Evolutionary conservation across 179 eudicot species (phyloP).

Genomic region (Amaranthus tricolor): DNA sequence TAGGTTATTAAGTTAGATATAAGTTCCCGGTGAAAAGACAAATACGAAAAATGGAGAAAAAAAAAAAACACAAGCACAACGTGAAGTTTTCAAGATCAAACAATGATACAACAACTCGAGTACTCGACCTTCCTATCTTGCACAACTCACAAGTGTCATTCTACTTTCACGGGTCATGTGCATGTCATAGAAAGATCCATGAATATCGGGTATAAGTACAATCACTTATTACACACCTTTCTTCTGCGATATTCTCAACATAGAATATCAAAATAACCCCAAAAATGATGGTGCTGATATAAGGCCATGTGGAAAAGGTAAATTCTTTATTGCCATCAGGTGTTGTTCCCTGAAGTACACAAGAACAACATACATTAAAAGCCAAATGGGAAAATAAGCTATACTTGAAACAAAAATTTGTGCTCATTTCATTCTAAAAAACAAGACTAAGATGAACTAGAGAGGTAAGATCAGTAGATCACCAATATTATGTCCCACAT

Average conservation of each 20-base stretch:
- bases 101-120: not conserved
- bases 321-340: slow-evolving; percentile 47
- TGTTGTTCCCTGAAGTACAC: slow-evolving; percentile 58
- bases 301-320: slow-evolving; percentile 75
- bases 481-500: slow-evolving; percentile 95
- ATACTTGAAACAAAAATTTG: not conserved
- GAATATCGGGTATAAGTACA: not conserved
- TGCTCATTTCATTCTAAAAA: not conserved
- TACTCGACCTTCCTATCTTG: not conserved
- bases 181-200: not conserved
- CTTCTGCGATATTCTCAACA: slow-evolving; percentile 91
- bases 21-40: not conserved
- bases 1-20: not conserved
- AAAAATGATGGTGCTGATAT: slow-evolving; percentile 68
- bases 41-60: not conserved
- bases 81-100: not conserved
- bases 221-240: slow-evolving; percentile 52
- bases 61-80: not conserved
- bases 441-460: not conserved
- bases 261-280: slow-evolving; percentile 84
- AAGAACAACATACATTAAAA: slow-evolving; percentile 7
- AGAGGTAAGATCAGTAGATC: slow-evolving; percentile 49
- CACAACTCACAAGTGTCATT: not conserved
- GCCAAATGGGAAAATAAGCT: slow-evolving; percentile 6
- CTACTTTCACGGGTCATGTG: not conserved